Percentiles rank a stretch among this genome's conserved stretches.
These are phyloP conservation scores for Salix dunnii DNA, from an alignment of 345 rosid genomes.

Conservation along the genomic window DNA sequence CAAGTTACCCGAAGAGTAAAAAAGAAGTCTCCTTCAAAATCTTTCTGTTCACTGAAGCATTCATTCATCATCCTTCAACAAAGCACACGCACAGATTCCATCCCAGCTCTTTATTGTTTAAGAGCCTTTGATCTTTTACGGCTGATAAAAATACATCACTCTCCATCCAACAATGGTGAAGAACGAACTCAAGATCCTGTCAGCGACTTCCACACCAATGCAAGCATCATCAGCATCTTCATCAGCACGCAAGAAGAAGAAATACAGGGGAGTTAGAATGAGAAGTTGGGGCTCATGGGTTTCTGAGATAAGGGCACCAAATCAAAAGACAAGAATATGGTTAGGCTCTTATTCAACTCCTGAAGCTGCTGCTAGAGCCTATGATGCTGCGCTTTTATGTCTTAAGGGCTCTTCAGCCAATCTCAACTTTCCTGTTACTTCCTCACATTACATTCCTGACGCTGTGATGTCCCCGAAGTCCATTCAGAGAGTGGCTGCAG, in stretches of 20 bases:
- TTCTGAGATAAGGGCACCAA: slow-evolving; percentile 94
- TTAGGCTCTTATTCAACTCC: slow-evolving; percentile 91
- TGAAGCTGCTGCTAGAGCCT: slow-evolving; percentile 97
- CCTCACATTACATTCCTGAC: slow-evolving; percentile 37
- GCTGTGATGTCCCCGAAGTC: slow-evolving; percentile 75
- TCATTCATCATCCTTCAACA: neutral
- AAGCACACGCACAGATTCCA: neutral
- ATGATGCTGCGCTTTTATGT: slow-evolving; percentile 92
- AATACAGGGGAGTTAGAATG: slow-evolving; percentile 95
- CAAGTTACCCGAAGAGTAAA: neutral
- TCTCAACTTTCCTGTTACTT: slow-evolving; percentile 71
- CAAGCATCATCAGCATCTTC: slow-evolving; percentile 14
- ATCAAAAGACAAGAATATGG: slow-evolving; percentile 95
- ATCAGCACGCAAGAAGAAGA: slow-evolving; percentile 41
- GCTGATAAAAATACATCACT: neutral
- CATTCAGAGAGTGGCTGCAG: slow-evolving; percentile 81
- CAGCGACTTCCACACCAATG: slow-evolving; percentile 27
- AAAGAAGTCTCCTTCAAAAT: neutral
- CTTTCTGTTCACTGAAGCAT: neutral
- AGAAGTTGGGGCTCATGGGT: slow-evolving; percentile 99
- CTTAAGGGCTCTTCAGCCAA: slow-evolving; percentile 74
- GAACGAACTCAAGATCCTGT: slow-evolving; percentile 45
- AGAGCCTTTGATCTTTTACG: neutral
- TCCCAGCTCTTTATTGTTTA: neutral
- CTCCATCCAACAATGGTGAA: slow-evolving; percentile 49